These are phyloP conservation scores for Chlorophyllum brunneum DNA, from an alignment of 768 basidiomycete species.

Conservation along the genomic window DNA sequence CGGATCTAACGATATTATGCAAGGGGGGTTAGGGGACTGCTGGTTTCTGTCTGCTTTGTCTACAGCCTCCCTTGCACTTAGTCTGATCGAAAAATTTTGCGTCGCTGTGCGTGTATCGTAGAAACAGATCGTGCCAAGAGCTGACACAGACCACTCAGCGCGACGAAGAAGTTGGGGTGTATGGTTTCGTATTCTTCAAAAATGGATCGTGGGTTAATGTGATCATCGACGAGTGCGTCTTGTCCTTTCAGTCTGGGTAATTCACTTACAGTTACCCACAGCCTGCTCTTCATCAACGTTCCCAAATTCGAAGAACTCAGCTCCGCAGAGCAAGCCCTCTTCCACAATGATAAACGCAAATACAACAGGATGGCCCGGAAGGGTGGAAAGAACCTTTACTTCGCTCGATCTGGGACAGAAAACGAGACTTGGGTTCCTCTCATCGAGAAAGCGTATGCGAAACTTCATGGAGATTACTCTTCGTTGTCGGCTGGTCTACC, in stretches of 20 bases:
- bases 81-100: conserved; percentile 44
- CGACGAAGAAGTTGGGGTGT: conserved; percentile 51
- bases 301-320: conserved; percentile 49
- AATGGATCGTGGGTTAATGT: conserved; percentile 50
- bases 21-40: conserved; percentile 51
- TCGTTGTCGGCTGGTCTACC: conserved; percentile 25
- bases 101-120: conserved; percentile 24
- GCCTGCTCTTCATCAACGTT: conserved; percentile 43
- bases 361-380: conserved; percentile 44
- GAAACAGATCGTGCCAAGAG: no score
- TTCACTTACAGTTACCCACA: conserved; percentile 24
- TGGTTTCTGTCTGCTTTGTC: conserved; percentile 54
- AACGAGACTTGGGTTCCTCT: conserved; percentile 56
- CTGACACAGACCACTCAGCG: conserved; percentile 31
- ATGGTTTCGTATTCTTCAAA: conserved; percentile 56
- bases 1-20: conserved; percentile 44
- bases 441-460: conserved; percentile 56
- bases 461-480: conserved; percentile 45
- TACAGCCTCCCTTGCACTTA: conserved; percentile 42
- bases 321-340: conserved; percentile 36
- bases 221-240: conserved; percentile 52
- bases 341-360: conserved; percentile 45
- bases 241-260: conserved; percentile 32
- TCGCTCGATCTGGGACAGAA: conserved; percentile 42
- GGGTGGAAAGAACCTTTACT: conserved; percentile 46